Evolutionary conservation across 2,329 filamentous ascomycete genomes (phyloP).

Genomic region (Hypoxylon sp.): DNA sequence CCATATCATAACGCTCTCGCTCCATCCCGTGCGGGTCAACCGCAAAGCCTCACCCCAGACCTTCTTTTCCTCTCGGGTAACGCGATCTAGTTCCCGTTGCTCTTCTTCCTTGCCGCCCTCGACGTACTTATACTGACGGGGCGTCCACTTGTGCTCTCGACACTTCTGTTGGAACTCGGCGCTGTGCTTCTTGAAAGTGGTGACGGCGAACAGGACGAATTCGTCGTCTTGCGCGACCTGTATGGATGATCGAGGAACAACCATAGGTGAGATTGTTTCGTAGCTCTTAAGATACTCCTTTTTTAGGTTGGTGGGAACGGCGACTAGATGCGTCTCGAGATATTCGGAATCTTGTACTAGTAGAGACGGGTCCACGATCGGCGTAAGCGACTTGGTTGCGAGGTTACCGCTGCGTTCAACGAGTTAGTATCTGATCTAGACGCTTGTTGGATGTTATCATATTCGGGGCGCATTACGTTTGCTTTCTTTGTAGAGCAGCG

Average conservation of each 20-base stretch:
- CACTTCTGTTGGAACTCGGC: slow-evolving; percentile 92
- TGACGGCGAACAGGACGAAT: slow-evolving; percentile 88
- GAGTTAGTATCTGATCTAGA: slow-evolving; percentile 24
- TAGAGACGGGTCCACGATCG: slow-evolving; percentile 83
- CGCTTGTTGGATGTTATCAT: slow-evolving; percentile 3
- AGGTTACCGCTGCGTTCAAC: slow-evolving; percentile 79
- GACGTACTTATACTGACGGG: slow-evolving; percentile 92
- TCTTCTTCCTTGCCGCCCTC: slow-evolving; percentile 93
- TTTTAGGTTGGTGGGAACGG: slow-evolving; percentile 81
- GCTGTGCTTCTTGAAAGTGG: slow-evolving; percentile 92
- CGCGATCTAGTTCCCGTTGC: slow-evolving; percentile 84
- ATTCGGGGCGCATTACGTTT: slow-evolving; percentile 73
- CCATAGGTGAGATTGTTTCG: slow-evolving; percentile 89
- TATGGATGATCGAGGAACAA: slow-evolving; percentile 88
- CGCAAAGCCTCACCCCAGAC: slow-evolving; percentile 92
- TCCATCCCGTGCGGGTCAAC: slow-evolving; percentile 91
- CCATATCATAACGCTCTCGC: slow-evolving; percentile 96
- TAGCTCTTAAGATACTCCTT: slow-evolving; percentile 93
- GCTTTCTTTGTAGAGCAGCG: slow-evolving; percentile 83
- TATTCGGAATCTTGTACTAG: slow-evolving; percentile 94
- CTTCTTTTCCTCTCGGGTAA: slow-evolving; percentile 88
- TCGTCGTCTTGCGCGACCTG: slow-evolving; percentile 89
- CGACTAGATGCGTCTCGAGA: slow-evolving; percentile 94
- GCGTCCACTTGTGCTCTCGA: slow-evolving; percentile 93
- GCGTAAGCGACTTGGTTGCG: slow-evolving; percentile 91